Percentiles rank a stretch among this genome's conserved stretches.
These are phyloP conservation scores for Cryphonectria japonica DNA, from an alignment of 2,329 filamentous ascomycete species.

Conservation along the genomic window DNA sequence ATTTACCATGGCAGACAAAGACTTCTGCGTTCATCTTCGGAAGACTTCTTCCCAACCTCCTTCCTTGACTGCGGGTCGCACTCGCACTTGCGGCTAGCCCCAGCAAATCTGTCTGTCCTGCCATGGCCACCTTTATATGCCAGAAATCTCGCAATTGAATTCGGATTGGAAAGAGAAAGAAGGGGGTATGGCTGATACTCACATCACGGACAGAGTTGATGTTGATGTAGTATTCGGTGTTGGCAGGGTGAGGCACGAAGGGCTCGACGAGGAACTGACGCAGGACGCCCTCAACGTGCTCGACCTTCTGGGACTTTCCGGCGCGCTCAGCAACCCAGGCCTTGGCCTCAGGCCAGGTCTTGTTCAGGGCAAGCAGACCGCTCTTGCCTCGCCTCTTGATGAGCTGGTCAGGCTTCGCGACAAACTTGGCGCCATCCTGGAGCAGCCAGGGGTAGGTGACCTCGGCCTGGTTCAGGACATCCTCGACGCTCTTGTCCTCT, in stretches of 20 bases:
- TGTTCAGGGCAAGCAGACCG: slow-evolving; percentile 93
- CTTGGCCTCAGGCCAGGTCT: slow-evolving; percentile 92
- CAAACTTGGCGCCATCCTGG: slow-evolving; percentile 81
- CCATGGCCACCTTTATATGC: slow-evolving; percentile 9
- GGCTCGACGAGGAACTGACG: slow-evolving; percentile 98
- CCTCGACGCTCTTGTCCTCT: slow-evolving; percentile 80
- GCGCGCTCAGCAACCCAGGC: slow-evolving; percentile 93
- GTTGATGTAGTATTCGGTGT: slow-evolving; percentile 99
- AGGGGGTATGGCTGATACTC: slow-evolving; percentile 47
- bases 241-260: slow-evolving; percentile 92
- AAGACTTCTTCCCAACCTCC: slow-evolving; percentile 6
- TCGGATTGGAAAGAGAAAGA: slow-evolving; percentile 38
- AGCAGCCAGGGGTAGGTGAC: slow-evolving; percentile 96
- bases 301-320: slow-evolving; percentile 89
- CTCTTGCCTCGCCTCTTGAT: slow-evolving; percentile 99
- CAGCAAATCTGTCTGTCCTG: background rate
- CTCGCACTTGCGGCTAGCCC: slow-evolving; percentile 25
- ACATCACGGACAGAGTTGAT: slow-evolving; percentile 99
- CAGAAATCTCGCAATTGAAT: slow-evolving; percentile 21
- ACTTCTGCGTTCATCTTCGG: background rate
- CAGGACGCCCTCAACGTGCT: slow-evolving; percentile 85
- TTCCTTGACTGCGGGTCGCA: background rate
- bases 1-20: background rate
- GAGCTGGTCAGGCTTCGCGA: slow-evolving; percentile 96
- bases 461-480: slow-evolving; percentile 93